A percentile compares a stretch with the other conserved stretches of the same genome.
These are phyloP conservation scores for Globomyces sp. DNA, from an alignment of 371 early-diverging fungal species.

Conservation along the genomic window DNA sequence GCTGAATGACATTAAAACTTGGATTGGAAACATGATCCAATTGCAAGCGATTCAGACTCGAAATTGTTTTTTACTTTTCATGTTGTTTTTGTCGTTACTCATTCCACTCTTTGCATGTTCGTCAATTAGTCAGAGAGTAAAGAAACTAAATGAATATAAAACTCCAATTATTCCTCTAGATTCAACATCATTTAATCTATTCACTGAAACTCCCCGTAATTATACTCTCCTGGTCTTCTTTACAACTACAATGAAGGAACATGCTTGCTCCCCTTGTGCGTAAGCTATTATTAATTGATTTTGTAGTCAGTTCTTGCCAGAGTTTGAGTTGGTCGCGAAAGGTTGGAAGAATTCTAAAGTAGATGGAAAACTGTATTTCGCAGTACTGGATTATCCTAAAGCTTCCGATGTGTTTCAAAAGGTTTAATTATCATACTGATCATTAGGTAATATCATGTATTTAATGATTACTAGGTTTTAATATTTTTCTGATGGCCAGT, in stretches of 20 bases:
- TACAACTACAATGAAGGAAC: constrained; percentile 68
- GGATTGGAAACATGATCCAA: too few relatives aligned
- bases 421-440: too few relatives aligned
- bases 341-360: constrained; percentile 26
- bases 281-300: constrained; percentile 46
- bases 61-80: too few relatives aligned
- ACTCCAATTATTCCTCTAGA: constrained; percentile 41
- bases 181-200: constrained; percentile 58
- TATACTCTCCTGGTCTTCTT: constrained; percentile 73
- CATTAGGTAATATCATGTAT: constrained; percentile 37
- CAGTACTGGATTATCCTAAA: constrained; percentile 66
- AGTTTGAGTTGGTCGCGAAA: constrained; percentile 63
- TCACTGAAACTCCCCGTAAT: constrained; percentile 71
- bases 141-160: constrained; percentile 3
- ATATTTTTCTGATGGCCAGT: constrained; percentile 27
- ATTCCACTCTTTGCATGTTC: background rate
- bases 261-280: constrained; percentile 76
- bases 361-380: constrained; percentile 61
- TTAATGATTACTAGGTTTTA: background rate
- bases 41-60: too few relatives aligned
- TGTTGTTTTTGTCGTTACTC: too few relatives aligned
- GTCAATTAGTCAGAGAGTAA: constrained; percentile 5
- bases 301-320: constrained; percentile 70
- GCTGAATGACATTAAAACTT: too few relatives aligned
- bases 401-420: constrained; percentile 72